Conservation (phyloP, 2,329 filamentous ascomycete species). For the Hymenoscyphus occultus region DNA sequence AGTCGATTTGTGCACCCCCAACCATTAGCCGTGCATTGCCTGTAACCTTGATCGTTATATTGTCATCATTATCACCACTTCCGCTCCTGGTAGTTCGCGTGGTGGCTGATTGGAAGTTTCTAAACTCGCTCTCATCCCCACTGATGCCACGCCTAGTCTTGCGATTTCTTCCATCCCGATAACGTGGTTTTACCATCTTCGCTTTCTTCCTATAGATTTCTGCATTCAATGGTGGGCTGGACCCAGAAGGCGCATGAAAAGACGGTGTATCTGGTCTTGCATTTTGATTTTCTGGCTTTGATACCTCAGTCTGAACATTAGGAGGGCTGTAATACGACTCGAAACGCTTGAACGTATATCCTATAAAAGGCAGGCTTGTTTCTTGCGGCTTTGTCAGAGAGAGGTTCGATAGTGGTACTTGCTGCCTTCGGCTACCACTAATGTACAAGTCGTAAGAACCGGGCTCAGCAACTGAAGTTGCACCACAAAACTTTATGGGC, state of each 20-base stretch:
- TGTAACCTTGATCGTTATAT: constrained; percentile 59
- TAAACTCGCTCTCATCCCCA: constrained; percentile 62
- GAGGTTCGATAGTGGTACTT: no score
- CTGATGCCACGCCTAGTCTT: constrained; percentile 58
- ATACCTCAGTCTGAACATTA: no score
- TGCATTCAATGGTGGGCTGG: constrained; percentile 50
- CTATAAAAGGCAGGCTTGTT: no score
- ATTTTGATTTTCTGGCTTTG: no score
- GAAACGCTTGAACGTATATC: no score
- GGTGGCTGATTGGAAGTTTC: constrained; percentile 51
- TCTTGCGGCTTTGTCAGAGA: no score
- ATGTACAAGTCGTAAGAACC: no score
- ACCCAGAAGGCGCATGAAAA: constrained; percentile 30
- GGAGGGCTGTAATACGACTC: no score
- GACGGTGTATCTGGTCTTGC: no score
- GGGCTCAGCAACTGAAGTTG: no score
- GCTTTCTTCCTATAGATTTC: constrained; percentile 46
- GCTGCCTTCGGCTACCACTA: no score
- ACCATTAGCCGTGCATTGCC: constrained; percentile 54
- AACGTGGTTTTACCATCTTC: constrained; percentile 41
- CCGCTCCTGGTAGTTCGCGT: constrained; percentile 50
- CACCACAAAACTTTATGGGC: no score
- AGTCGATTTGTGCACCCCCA: constrained; percentile 56
- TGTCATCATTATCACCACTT: constrained; percentile 45
- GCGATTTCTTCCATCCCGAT: constrained; percentile 43